Evolutionary conservation across 345 rosid species (phyloP), one percentile per base, ranked within the genome.

Genomic region (Isatis tinctoria): DNA sequence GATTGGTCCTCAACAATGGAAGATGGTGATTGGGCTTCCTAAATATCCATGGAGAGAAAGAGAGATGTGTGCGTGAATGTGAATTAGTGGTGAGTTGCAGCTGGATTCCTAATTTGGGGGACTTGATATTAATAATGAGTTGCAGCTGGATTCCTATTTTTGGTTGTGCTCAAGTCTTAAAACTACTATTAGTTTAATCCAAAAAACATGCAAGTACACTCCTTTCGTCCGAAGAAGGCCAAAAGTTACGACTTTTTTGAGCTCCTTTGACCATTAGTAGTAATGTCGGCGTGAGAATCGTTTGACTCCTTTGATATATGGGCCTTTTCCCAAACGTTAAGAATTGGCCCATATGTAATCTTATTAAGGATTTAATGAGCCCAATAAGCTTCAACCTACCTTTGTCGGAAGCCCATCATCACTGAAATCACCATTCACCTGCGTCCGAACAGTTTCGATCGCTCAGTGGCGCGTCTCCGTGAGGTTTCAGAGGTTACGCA

Each of bases 121-220:
- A 49, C 56, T 49, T 49, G 6, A 20, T 48, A 49, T 22, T 11
- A 51, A 51, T 51, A 28, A 71, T 75, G 74, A 70, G 17, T 56
- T 76, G 79, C 79, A 62, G 79, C 79, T 76, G 74, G 27, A 62
- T 69, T 64, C 79, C 74, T 61, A 43, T 11, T 51, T 61, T 7
- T 5, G 24, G 44, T 2, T 6, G 59, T 47, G 52, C 52, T 32
- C 18, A 64, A 57, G 61, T 20, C 74, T 76, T 69, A 68, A 22
- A 22, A 61, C 45, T 56, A 53, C 18, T 69, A 53, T 53, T 76
- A 33, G 51, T 53, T 69, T 76, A 76, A 76, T 75, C 60, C 27
- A 74, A 37, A 48, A 60, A 22, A 32, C 48, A 3, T 32, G 24
- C 24, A 75, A 69, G 64, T 62, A 54, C 70, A 57, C 75, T 69